Base-by-base conservation (phyloP, 2,329 filamentous ascomycete genomes). In the Talaromyces sp. region DNA sequence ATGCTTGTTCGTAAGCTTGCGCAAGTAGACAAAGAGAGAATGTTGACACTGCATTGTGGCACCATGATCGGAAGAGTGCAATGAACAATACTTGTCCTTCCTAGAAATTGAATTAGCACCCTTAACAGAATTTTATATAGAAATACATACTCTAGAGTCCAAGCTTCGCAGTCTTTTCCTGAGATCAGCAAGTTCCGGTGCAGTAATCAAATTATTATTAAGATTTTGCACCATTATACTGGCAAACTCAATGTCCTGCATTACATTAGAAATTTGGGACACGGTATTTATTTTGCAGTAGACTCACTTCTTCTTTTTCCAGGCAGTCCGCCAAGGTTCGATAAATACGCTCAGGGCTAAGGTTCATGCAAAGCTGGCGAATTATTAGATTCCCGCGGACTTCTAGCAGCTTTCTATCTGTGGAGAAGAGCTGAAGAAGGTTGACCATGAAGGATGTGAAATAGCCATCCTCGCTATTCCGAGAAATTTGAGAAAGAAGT, bases 191-290 rank as follows among this genome's bases (percentile, higher is more conserved):
- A 99, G 81, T 75, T 99, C 93, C 0, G 96, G 95, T 0, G 96
- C 95, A 1, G 96, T 99, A 66, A 99, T 97, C 58, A 99, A 86
- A 69, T 99, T 99, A 75, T 99, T 99, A 78, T 99, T 99, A 57
- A 99, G 82, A 69, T 98, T 98, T 74, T 99, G 95, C 31, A 99
- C 92, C 95, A 99, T 99, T 68, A 99, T 98, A 72, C 93, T 97
- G 17, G 95, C 93, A 75, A 99, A 99, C 73, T 99, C 96, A 49
- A 99, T 86, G 72, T 99, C 95, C 77, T 83, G 32, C 32, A 49
- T 67, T 57, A 67, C 55, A 53, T 11, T 60, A 13, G 32, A 50
- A 13, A 46, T 8, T n/a, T 32, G 49, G 21, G 26, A 13, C 49
- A 46, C 35, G 11, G 14, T 38, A 38, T 59, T 29, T 49, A 14